phyloP scores from a whole-genome alignment of 2,329 filamentous ascomycete genomes.

The Calonectria pseudoreteaudii region DNA sequence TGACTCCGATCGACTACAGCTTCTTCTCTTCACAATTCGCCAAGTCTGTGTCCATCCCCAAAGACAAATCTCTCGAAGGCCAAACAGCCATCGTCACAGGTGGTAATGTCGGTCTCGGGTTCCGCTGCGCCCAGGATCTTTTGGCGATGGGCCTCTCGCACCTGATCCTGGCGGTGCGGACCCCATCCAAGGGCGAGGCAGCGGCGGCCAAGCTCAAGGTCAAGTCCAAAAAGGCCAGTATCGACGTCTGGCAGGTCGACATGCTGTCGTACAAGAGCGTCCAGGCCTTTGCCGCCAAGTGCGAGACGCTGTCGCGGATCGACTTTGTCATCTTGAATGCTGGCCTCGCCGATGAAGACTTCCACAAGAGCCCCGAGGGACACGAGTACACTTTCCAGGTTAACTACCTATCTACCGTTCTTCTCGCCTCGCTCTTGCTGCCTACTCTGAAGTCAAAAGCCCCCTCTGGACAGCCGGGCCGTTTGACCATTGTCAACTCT shows the following conservation, averaged over 20 bases:
- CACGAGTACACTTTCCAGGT: constrained; percentile 56
- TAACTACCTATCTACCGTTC: constrained; percentile 52
- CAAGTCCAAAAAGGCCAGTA: constrained; percentile 44
- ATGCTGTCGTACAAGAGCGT: constrained; percentile 60
- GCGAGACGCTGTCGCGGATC: constrained; percentile 50
- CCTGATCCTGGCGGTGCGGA: constrained; percentile 62
- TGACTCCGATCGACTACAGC: constrained; percentile 22
- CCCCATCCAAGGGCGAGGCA: constrained; percentile 53
- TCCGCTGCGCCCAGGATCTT: constrained; percentile 56
- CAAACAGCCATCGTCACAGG: constrained; percentile 62
- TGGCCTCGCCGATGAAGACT: constrained; percentile 45
- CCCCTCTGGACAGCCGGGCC: constrained; percentile 33
- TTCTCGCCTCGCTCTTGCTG: constrained; percentile 49
- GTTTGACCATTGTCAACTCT: constrained; percentile 47
- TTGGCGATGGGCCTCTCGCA: constrained; percentile 52
- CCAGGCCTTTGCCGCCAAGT: constrained; percentile 52
- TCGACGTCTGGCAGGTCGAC: constrained; percentile 64
- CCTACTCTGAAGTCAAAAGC: constrained; percentile 47
- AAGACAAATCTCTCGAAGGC: constrained; percentile 43
- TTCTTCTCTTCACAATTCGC: constrained; percentile 46
- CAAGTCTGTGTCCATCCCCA: constrained; percentile 35
- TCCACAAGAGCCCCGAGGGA: constrained; percentile 44
- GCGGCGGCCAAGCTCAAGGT: constrained; percentile 43
- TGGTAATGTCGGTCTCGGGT: constrained; percentile 60
- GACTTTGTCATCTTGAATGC: constrained; percentile 62